Evolutionary conservation across 352 stramenopile genomes (phyloP).

Genomic region (Phytophthora nicotianae): DNA sequence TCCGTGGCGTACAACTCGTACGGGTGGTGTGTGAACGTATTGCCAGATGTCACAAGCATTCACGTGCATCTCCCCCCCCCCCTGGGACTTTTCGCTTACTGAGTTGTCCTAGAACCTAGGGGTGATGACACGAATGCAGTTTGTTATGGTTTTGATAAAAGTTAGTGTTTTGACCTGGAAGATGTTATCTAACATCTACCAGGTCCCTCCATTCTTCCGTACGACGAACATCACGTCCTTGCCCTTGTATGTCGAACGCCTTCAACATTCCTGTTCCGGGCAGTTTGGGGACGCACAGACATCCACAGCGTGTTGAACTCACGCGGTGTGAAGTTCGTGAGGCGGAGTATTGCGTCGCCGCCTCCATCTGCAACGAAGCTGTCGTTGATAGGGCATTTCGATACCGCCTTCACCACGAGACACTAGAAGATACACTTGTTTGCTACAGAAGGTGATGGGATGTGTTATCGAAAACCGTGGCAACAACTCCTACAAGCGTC

Average conservation of each 20-base stretch:
- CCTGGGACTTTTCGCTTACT: background rate
- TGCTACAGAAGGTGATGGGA: background rate
- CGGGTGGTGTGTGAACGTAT: conserved; percentile 3
- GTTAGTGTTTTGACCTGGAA: background rate
- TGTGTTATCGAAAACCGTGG: background rate
- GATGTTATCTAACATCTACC: background rate
- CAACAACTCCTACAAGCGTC: background rate
- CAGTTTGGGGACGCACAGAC: background rate
- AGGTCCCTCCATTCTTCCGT: background rate
- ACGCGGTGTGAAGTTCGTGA: no score
- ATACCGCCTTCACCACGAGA: background rate
- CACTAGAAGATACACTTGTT: background rate
- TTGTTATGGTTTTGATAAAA: conserved; percentile 1
- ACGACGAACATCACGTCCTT: background rate
- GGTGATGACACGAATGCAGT: background rate
- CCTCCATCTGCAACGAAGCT: no score
- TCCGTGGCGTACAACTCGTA: conserved; percentile 6
- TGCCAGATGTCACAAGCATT: background rate
- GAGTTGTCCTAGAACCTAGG: background rate
- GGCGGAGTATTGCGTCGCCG: no score
- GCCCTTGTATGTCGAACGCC: background rate
- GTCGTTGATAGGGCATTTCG: no score
- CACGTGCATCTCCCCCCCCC: background rate
- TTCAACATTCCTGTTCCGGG: background rate
- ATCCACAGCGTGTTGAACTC: background rate